These are phyloP conservation scores for Russula earlei DNA, from an alignment of 768 basidiomycete genomes.

Conservation along the genomic window DNA sequence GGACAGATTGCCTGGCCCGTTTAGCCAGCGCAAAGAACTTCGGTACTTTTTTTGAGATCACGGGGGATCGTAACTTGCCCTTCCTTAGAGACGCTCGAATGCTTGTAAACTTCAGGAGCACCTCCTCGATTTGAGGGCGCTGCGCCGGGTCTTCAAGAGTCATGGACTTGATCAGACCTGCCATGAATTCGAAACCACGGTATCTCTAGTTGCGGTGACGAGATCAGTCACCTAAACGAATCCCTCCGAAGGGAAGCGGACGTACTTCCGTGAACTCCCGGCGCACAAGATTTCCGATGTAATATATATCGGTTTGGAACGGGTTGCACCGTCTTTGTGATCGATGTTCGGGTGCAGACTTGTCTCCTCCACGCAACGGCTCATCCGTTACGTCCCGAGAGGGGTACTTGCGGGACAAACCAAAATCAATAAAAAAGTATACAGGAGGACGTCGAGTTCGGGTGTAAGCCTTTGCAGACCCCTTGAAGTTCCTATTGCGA, in stretches of 20 bases:
- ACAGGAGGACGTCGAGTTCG: conserved; percentile 23
- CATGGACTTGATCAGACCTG: conserved; percentile 24
- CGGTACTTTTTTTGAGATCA: background rate
- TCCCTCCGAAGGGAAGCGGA: background rate
- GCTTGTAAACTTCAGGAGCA: background rate
- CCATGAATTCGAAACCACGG: conserved; percentile 23
- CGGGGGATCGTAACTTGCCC: conserved; percentile 4
- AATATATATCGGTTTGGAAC: conserved; percentile 31
- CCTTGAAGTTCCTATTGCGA: conserved; percentile 21
- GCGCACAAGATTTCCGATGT: conserved; percentile 28
- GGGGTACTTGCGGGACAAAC: conserved; percentile 22
- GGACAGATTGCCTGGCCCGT: background rate
- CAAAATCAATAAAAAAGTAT: conserved; percentile 27
- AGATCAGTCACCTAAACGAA: background rate
- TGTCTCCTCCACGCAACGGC: conserved; percentile 35
- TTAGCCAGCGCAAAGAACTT: background rate
- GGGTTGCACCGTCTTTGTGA: conserved; percentile 22
- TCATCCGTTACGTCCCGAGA: conserved; percentile 24
- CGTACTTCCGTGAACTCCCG: conserved; percentile 25
- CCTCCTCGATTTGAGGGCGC: conserved; percentile 22
- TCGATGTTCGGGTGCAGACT: conserved; percentile 29
- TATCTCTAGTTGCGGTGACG: conserved; percentile 15
- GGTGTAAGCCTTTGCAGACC: conserved; percentile 18
- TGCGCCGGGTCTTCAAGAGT: conserved; percentile 20
- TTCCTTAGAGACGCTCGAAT: background rate